These are phyloP conservation scores for Laburnicola sp. DNA, from an alignment of 2,329 filamentous ascomycete genomes.

Conservation along the genomic window DNA sequence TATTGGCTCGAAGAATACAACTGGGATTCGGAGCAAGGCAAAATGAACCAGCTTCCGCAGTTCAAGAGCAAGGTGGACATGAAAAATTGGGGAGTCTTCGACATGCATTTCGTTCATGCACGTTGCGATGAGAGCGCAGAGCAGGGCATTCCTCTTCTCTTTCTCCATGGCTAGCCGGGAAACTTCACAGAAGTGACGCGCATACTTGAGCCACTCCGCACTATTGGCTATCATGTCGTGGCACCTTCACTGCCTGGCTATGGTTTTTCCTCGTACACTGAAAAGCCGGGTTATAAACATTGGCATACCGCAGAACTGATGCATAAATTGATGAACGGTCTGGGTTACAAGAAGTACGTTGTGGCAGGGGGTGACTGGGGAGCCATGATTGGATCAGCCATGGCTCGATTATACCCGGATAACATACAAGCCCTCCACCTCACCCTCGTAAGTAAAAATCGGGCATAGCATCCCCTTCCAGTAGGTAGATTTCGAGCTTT, in stretches of 20 bases:
- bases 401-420: not conserved
- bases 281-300: slow-evolving; percentile 2
- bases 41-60: not conserved
- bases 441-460: not conserved
- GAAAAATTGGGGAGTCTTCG: slow-evolving; percentile 2
- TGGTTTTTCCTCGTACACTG: slow-evolving; percentile 1
- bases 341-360: slow-evolving; percentile 5
- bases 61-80: slow-evolving; percentile 1
- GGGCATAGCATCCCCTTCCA: not conserved
- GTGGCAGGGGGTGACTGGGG: slow-evolving; percentile 3
- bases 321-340: slow-evolving; percentile 1
- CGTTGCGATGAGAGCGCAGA: not conserved
- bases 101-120: slow-evolving; percentile 3
- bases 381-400: slow-evolving; percentile 1
- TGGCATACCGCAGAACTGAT: slow-evolving; percentile 3
- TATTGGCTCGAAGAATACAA: slow-evolving; percentile 6
- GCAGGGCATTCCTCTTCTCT: not conserved
- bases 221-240: slow-evolving; percentile 1
- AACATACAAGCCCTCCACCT: not conserved
- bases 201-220: not conserved
- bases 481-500: not conserved
- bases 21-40: slow-evolving; percentile 1
- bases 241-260: slow-evolving; percentile 6
- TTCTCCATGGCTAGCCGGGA: slow-evolving; percentile 2
- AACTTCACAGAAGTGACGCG: slow-evolving; percentile 2